These are phyloP conservation scores for Boletus huronensis DNA, from an alignment of 768 basidiomycete genomes.

Conservation along the genomic window DNA sequence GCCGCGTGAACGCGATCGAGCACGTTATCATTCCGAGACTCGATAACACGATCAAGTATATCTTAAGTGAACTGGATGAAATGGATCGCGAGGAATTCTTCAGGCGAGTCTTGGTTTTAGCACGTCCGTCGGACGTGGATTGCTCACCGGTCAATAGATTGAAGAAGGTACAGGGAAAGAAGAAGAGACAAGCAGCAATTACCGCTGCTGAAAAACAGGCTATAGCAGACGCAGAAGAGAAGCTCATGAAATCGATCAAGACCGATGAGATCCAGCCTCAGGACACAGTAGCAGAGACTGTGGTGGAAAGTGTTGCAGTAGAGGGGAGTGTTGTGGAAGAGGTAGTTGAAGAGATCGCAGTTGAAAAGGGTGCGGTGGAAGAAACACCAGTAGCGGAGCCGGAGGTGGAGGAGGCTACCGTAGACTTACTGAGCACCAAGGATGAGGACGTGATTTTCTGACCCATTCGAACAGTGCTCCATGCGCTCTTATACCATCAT, in stretches of 20 bases:
- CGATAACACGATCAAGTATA: conserved; percentile 98
- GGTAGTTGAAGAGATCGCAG: conserved; percentile 27
- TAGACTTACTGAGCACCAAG: conserved; percentile 77
- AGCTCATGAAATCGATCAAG: conserved; percentile 3
- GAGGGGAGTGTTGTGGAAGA: conserved; percentile 11
- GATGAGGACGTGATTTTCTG: conserved; percentile 94
- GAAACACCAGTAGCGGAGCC: conserved; percentile 2
- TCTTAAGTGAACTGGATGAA: conserved; percentile 95
- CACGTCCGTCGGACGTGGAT: background rate
- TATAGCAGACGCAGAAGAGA: conserved; percentile 3
- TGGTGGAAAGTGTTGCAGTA: background rate
- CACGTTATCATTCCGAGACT: conserved; percentile 93
- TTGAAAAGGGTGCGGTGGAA: conserved; percentile 31
- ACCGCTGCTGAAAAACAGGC: conserved; percentile 28
- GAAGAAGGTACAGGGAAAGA: conserved; percentile 97
- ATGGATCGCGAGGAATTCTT: conserved; percentile 98
- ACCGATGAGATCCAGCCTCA: conserved; percentile 2
- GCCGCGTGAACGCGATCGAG: conserved; percentile 97
- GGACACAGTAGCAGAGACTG: background rate
- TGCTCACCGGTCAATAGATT: conserved; percentile 46
- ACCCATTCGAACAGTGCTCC: conserved; percentile 11
- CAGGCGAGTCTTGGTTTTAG: conserved; percentile 45
- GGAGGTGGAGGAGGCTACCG: conserved; percentile 34
- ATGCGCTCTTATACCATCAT: conserved; percentile 12
- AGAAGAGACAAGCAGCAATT: conserved; percentile 74